These are phyloP conservation scores for Plantago major DNA, from an alignment of 257 asterid genomes.

Conservation along the genomic window DNA sequence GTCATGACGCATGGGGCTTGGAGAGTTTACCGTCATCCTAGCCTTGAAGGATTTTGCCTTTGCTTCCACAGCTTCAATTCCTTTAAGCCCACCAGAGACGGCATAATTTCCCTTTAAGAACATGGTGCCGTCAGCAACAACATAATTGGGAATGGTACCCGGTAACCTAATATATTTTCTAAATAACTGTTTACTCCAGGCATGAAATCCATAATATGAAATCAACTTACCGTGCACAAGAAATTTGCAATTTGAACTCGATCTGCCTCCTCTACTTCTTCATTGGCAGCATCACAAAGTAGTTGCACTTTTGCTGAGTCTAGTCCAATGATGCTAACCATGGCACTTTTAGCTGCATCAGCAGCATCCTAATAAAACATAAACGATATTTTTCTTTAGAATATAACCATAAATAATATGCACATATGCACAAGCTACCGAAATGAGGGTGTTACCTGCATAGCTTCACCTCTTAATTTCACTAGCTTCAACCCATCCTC, in stretches of 20 bases:
- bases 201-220: not conserved
- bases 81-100: slow-evolving; percentile 96
- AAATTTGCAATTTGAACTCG: slow-evolving; percentile 96
- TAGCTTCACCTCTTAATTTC: slow-evolving; percentile 90
- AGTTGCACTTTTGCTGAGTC: slow-evolving; percentile 89
- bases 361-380: slow-evolving; percentile 70
- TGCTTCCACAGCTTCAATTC: slow-evolving; percentile 96
- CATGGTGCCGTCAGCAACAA: slow-evolving; percentile 4
- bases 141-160: slow-evolving; percentile 7
- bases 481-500: slow-evolving; percentile 98
- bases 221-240: slow-evolving; percentile 77
- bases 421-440: slow-evolving; percentile 5
- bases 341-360: slow-evolving; percentile 90
- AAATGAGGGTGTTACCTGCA: slow-evolving; percentile 59
- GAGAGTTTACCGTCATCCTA: slow-evolving; percentile 67
- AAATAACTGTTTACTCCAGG: not conserved
- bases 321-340: slow-evolving; percentile 94
- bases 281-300: slow-evolving; percentile 96
- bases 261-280: slow-evolving; percentile 83
- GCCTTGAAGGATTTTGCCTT: slow-evolving; percentile 96
- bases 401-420: not conserved
- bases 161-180: not conserved
- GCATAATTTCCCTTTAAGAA: slow-evolving; percentile 87
- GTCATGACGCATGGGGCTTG: not conserved
- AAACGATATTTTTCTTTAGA: slow-evolving; percentile 3